Evolutionary conservation across 495 filamentous ascomycete species (phyloP).

Genomic region (Annulohypoxylon stygium): DNA sequence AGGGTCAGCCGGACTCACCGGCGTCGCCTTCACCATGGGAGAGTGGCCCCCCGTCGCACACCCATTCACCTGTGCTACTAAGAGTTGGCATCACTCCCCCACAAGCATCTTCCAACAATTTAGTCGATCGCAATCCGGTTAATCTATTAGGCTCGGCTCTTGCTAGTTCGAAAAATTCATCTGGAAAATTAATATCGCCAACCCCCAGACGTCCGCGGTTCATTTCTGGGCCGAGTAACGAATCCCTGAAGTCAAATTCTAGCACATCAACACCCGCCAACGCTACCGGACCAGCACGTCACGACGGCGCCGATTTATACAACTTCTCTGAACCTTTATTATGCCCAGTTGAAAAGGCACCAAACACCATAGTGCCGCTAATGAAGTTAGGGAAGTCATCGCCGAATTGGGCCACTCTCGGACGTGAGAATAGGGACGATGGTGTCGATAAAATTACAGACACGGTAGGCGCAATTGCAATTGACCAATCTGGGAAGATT

Average conservation of each 20-base stretch:
- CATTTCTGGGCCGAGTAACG: constrained; percentile 1
- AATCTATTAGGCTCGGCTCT: constrained; percentile 32
- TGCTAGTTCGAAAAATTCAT: constrained; percentile 14
- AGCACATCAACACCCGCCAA: constrained; percentile 17
- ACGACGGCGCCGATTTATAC: constrained; percentile 34
- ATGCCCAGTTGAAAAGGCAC: background rate
- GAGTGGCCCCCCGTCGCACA: constrained; percentile 13
- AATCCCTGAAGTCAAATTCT: constrained; percentile 17
- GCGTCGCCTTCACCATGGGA: constrained; percentile 13
- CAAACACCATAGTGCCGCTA: background rate
- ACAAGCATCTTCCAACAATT: constrained; percentile 18
- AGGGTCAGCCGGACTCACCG: constrained; percentile 67
- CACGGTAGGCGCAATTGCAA: constrained; percentile 94
- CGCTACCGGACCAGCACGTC: constrained; percentile 9
- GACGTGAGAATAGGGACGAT: constrained; percentile 32
- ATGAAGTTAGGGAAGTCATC: background rate
- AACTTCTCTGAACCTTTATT: background rate
- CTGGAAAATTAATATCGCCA: constrained; percentile 5
- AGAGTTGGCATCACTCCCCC: background rate
- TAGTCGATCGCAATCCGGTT: constrained; percentile 25
- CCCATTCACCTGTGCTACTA: background rate
- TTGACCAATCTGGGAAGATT: constrained; percentile 86
- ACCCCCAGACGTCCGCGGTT: constrained; percentile 9
- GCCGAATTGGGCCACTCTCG: background rate
- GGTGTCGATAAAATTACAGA: constrained; percentile 78